phyloP scores from a whole-genome alignment of 176 grass and related monocot genomes.

The Oryza nivara region DNA sequence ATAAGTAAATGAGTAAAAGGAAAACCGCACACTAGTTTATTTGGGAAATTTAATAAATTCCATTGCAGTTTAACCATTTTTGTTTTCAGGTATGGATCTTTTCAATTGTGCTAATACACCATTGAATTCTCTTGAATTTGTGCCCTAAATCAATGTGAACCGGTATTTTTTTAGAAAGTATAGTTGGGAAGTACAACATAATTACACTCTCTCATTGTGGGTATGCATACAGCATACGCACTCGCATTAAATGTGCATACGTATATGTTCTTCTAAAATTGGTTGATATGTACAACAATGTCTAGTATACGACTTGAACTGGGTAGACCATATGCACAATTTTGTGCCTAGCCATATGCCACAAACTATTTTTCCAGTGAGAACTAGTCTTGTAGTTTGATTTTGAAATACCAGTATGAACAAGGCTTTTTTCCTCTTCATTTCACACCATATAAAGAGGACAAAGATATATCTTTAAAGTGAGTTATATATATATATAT shows the following conservation, averaged over 20 bases:
- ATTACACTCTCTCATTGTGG: no score
- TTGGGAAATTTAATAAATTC: neutral
- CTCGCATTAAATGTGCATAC: neutral
- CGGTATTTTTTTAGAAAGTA: neutral
- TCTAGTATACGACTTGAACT: neutral
- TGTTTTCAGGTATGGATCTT: no score
- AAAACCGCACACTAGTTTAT: neutral
- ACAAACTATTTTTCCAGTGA: neutral
- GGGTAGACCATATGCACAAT: neutral
- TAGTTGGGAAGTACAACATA: neutral
- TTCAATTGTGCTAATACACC: no score
- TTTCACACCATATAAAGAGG: slow-evolving; percentile 35
- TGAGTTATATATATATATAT: slow-evolving; percentile 21
- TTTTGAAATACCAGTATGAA: slow-evolving; percentile 46
- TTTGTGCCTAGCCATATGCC: neutral
- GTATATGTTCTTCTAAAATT: neutral
- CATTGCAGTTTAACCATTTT: neutral
- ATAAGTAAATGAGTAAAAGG: neutral
- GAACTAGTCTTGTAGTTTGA: neutral
- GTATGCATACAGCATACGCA: neutral
- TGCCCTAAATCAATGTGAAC: no score
- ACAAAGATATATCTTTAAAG: slow-evolving; percentile 33
- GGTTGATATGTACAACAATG: neutral
- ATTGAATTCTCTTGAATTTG: no score
- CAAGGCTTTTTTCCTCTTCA: slow-evolving; percentile 27